Evolutionary conservation across 257 asterid genomes (phyloP).

Genomic region (Fraxinus anomala): DNA sequence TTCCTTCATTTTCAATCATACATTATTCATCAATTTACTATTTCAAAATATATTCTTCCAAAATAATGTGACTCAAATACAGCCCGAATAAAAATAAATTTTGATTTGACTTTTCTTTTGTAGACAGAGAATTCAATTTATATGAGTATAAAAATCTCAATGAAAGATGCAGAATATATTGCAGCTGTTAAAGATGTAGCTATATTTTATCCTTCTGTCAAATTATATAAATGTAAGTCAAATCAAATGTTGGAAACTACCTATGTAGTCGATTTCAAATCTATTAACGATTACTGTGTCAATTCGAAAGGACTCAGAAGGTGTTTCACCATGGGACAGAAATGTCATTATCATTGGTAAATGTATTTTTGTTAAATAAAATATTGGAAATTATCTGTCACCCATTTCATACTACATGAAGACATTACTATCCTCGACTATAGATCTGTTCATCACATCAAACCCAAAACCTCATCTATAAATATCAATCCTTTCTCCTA

Average conservation of each 20-base stretch:
- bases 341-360: slow-evolving; percentile 37
- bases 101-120: background rate
- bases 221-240: too few species aligned
- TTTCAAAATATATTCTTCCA: too few species aligned
- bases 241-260: background rate
- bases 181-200: background rate
- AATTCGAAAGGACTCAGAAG: slow-evolving; percentile 7
- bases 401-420: slow-evolving; percentile 48
- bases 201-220: too few species aligned
- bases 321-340: slow-evolving; percentile 18
- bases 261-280: too few species aligned
- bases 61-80: too few species aligned
- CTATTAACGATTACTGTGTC: background rate
- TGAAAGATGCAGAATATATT: too few species aligned
- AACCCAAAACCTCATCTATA: slow-evolving; percentile 33
- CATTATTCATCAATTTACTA: too few species aligned
- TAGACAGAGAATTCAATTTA: too few species aligned
- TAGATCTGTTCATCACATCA: slow-evolving; percentile 6
- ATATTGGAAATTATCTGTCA: slow-evolving; percentile 63
- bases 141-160: background rate
- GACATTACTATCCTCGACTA: slow-evolving; percentile 49
- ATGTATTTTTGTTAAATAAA: slow-evolving; percentile 23
- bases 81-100: too few species aligned
- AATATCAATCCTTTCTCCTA: slow-evolving; percentile 29
- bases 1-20: too few species aligned